Evolutionary conservation across 2,329 filamentous ascomycete genomes (phyloP).

Genomic region (Pseudopyricularia javanii): DNA sequence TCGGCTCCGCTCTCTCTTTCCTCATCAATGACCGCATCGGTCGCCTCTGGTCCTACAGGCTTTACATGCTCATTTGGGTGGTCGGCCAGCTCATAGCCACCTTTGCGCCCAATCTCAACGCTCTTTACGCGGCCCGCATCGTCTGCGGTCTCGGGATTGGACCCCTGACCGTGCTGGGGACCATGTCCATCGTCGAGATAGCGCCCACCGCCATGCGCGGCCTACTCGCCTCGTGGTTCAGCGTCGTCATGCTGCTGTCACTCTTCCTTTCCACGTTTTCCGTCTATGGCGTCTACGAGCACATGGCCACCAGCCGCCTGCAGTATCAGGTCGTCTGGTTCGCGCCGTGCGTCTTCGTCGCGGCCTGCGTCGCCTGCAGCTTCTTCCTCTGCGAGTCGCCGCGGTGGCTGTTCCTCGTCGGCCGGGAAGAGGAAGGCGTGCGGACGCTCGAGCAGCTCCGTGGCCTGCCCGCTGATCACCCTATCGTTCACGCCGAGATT

Average conservation of each 20-base stretch:
- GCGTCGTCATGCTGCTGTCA: constrained; percentile 20
- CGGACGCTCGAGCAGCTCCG: constrained; percentile 16
- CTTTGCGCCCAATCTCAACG: too few relatives aligned
- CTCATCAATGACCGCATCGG: too few relatives aligned
- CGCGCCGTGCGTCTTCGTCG: constrained; percentile 16
- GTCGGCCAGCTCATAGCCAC: too few relatives aligned
- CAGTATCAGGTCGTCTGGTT: constrained; percentile 20
- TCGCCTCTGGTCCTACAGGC: too few relatives aligned
- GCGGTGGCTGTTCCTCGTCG: constrained; percentile 18
- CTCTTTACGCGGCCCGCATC: too few relatives aligned
- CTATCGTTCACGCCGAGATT: constrained; percentile 14
- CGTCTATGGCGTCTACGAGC: constrained; percentile 19
- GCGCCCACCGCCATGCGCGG: too few relatives aligned
- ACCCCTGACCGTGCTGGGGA: too few relatives aligned
- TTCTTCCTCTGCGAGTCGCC: constrained; percentile 20
- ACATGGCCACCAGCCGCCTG: constrained; percentile 12
- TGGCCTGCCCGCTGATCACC: constrained; percentile 15
- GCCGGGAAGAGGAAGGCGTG: constrained; percentile 14
- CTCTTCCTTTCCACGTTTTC: constrained; percentile 18
- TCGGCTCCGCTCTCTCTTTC: too few relatives aligned
- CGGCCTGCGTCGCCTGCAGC: constrained; percentile 12
- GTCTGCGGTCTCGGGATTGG: too few relatives aligned
- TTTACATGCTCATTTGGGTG: too few relatives aligned
- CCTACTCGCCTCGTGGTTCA: too few relatives aligned
- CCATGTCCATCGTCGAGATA: too few relatives aligned